Percentiles rank a stretch among this genome's conserved stretches.
Conservation (phyloP, 108 stramenopile species). For the Skeletonema tropicum region DNA sequence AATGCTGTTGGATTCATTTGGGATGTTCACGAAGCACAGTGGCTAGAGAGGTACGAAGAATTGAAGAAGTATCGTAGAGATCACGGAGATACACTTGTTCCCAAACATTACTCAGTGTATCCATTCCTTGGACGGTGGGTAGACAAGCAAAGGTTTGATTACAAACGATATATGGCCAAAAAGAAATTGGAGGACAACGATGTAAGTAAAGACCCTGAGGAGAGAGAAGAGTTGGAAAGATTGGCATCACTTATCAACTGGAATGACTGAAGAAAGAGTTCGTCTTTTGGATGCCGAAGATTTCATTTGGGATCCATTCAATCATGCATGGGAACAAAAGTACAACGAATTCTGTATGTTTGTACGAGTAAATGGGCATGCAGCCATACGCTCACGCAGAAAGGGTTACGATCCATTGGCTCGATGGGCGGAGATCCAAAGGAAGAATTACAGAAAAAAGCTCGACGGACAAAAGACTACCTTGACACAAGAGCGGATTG, state of each 20-base stretch:
- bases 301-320: conserved; percentile 46
- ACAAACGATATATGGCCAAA: conserved; percentile 35
- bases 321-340: conserved; percentile 37
- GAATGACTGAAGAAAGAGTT: conserved; percentile 50
- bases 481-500: conserved; percentile 72
- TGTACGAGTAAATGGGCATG: conserved; percentile 38
- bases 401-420: conserved; percentile 50
- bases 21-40: conserved; percentile 48
- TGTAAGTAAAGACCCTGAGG: conserved; percentile 12
- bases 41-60: conserved; percentile 45
- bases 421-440: conserved; percentile 75
- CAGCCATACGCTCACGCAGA: conserved; percentile 15
- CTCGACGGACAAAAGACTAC: conserved; percentile 64
- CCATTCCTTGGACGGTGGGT: conserved; percentile 63
- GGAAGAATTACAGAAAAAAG: conserved; percentile 59
- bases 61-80: conserved; percentile 43
- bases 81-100: conserved; percentile 61
- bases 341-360: conserved; percentile 43
- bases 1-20: conserved; percentile 47
- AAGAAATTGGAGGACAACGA: conserved; percentile 22
- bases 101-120: conserved; percentile 41
- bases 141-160: conserved; percentile 52
- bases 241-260: conserved; percentile 22
- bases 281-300: conserved; percentile 39
- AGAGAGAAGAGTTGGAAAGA: conserved; percentile 17